These are phyloP conservation scores for Umbellularia californica DNA, from an alignment of 164 flowering plant genomes.

Conservation along the genomic window DNA sequence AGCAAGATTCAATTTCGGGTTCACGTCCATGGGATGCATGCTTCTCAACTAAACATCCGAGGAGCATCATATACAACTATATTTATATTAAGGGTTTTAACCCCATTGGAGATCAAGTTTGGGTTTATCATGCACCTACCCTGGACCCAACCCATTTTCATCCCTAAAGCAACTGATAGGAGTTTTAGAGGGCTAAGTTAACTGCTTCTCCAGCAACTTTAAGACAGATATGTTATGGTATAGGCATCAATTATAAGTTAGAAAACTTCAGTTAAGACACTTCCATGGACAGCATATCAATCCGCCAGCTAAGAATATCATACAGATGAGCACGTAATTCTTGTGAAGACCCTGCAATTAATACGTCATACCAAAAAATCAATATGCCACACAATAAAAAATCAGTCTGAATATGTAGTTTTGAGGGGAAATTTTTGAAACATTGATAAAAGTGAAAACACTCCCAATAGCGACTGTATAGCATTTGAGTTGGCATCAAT, in stretches of 20 bases:
- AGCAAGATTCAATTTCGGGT: too few species aligned
- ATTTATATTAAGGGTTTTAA: too few species aligned
- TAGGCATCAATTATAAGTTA: constrained; percentile 39
- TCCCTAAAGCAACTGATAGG: not conserved
- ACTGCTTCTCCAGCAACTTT: constrained; percentile 20
- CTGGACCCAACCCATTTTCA: too few species aligned
- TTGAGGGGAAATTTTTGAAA: not conserved
- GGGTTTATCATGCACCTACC: too few species aligned
- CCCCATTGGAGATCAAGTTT: too few species aligned
- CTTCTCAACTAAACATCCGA: too few species aligned
- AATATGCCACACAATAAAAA: constrained; percentile 43
- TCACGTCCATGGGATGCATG: too few species aligned
- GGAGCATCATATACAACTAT: too few species aligned
- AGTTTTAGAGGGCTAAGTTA: not conserved
- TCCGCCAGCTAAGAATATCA: constrained; percentile 84
- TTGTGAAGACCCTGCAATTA: constrained; percentile 77
- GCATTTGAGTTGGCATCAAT: not conserved
- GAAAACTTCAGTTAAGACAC: constrained; percentile 68
- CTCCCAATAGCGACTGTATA: not conserved
- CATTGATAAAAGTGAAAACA: constrained; percentile 9
- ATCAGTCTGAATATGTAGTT: constrained; percentile 8
- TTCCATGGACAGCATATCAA: constrained; percentile 79
- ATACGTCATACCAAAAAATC: constrained; percentile 70
- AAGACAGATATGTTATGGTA: constrained; percentile 16
- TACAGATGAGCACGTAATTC: constrained; percentile 77